These are phyloP conservation scores for Myochromella boudieri DNA, from an alignment of 768 basidiomycete genomes.

Conservation along the genomic window DNA sequence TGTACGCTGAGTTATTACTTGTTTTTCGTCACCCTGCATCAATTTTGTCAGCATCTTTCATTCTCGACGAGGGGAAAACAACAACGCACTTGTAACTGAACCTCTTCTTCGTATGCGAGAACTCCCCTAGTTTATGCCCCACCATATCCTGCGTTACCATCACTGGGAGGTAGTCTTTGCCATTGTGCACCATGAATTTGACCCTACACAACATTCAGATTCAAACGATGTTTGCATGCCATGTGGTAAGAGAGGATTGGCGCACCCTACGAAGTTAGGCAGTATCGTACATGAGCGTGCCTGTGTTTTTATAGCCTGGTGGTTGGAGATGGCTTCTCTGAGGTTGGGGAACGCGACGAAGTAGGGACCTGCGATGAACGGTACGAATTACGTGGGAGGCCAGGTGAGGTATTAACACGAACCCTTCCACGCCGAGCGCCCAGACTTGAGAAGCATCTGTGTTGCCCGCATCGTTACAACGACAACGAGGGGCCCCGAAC, in stretches of 20 bases:
- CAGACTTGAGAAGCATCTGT: slow-evolving; percentile 53
- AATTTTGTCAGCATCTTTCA: no score
- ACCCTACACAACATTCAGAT: slow-evolving; percentile 43
- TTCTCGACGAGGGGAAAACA: no score
- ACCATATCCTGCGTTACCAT: slow-evolving; percentile 96
- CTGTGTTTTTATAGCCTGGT: slow-evolving; percentile 85
- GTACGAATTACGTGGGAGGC: background rate
- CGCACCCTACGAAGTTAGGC: slow-evolving; percentile 94
- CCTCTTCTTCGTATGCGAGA: slow-evolving; percentile 84
- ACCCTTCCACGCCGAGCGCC: slow-evolving; percentile 89
- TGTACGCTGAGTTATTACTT: no score
- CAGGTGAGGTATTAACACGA: slow-evolving; percentile 4
- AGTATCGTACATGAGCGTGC: slow-evolving; percentile 90
- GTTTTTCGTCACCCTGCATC: no score
- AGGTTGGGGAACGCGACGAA: slow-evolving; percentile 93
- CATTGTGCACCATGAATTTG: slow-evolving; percentile 92
- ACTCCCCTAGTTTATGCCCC: slow-evolving; percentile 96
- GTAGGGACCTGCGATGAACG: slow-evolving; percentile 68
- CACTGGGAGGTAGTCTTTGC: slow-evolving; percentile 86
- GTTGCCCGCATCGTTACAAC: slow-evolving; percentile 58
- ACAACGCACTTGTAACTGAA: slow-evolving; percentile 80
- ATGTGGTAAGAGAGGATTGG: background rate
- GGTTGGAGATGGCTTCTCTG: slow-evolving; percentile 74
- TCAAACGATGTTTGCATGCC: background rate
- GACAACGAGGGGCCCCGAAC: background rate